Evolutionary conservation across 2,329 filamentous ascomycete genomes (phyloP), one percentile per base, ranked within the genome.

Genomic region (Diaporthe vaccinii): DNA sequence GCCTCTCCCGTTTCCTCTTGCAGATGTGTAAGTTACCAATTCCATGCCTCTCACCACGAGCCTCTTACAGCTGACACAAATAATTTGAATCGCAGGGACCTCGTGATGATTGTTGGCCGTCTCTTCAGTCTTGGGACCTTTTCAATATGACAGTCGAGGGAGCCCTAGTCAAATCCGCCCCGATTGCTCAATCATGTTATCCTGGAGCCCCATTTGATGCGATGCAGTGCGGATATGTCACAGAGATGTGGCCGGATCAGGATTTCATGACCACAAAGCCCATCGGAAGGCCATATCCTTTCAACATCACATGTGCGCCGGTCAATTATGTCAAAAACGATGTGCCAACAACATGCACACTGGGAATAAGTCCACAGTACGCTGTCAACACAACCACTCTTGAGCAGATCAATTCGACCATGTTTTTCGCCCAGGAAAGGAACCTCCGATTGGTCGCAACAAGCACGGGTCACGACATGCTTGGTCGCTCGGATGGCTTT

Each of bases 391-490:
- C 78, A 15, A 78, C 62, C 14, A 78, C 70, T 4, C 76, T 77
- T 7, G 67, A 67, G 20, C 72, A 79, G 41, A 76, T 81, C 14
- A 78, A 78, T 59, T 62, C 74, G 4, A 78, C 75, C 22, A 76
- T 80, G 20, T 76, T 78, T n/a, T 81, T 80, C 67, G 78, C 79
- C 8, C 53, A 77, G 14, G 76, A 78, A 20, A 73, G 59, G 28
- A 80, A 81, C 41, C 49, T 80, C 53, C 72, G 79, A 9, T 70
- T 81, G 55, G 78, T 79, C 6, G 74, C 80, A 22, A 80, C 78
- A 59, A 78, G 76, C 61, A 80, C 78, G 5, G 78, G 79, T 6
- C 80, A 80, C 41, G 68, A 76, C 31, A 41, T 74, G 28, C 25
- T 53, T 20, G 53, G 68, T 57, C 76, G 69, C n/a, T 73, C 67